These are phyloP conservation scores for Phytopythium vexans DNA, from an alignment of 352 stramenopile genomes.

Conservation along the genomic window DNA sequence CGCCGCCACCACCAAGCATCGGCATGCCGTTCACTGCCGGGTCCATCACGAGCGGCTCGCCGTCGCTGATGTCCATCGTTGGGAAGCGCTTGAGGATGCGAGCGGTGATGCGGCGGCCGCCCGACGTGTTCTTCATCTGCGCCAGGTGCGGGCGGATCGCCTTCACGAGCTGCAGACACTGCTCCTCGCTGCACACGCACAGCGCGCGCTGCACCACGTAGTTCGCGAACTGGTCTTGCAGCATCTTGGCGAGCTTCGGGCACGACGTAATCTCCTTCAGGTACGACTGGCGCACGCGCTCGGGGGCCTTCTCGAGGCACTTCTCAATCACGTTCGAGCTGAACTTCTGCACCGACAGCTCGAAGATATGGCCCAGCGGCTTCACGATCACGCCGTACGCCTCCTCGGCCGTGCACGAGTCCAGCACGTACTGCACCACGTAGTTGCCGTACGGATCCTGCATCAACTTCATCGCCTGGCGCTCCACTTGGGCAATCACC, in stretches of 20 bases:
- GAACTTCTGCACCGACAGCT: constrained; percentile 98
- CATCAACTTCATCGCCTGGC: constrained; percentile 96
- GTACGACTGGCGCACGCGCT: constrained; percentile 70
- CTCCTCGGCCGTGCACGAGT: constrained; percentile 83
- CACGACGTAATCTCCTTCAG: constrained; percentile 73
- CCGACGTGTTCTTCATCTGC: constrained; percentile 93
- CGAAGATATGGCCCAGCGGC: constrained; percentile 89
- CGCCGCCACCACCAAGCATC: constrained; percentile 23
- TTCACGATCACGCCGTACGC: constrained; percentile 79
- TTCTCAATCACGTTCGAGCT: constrained; percentile 99
- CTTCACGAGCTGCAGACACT: constrained; percentile 93
- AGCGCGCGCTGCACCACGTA: constrained; percentile 98
- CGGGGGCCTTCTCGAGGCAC: constrained; percentile 93
- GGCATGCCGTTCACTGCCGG: constrained; percentile 25
- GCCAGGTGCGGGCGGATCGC: constrained; percentile 95
- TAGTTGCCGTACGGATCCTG: constrained; percentile 92
- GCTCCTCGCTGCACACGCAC: constrained; percentile 92
- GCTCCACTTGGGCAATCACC: constrained; percentile 93
- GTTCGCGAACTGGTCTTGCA: constrained; percentile 98
- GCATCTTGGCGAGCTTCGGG: constrained; percentile 90
- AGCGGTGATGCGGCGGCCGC: constrained; percentile 92
- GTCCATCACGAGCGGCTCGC: constrained; percentile 24
- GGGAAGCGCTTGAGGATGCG: constrained; percentile 97
- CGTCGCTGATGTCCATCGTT: constrained; percentile 90
- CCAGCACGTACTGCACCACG: constrained; percentile 90